Evolutionary conservation across 164 flowering plant genomes (phyloP), one percentile per base, ranked within the genome.

Genomic region (Echeveria elegans): DNA sequence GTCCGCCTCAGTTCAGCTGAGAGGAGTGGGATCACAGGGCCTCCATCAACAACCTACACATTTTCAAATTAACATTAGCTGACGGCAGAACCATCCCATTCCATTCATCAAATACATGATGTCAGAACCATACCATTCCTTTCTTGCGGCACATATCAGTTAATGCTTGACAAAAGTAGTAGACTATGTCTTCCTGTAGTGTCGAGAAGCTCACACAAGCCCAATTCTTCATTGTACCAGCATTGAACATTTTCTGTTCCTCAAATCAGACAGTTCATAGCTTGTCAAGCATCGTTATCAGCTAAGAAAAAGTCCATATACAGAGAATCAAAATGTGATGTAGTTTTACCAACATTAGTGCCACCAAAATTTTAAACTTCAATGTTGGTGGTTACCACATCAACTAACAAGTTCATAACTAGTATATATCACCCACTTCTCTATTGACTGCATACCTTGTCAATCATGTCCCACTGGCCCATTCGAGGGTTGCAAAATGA

Each of bases 21-120:
- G 0, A 7, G 12, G n/a, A 79, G 45, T 0, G 88, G 83, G 38
- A 88, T 0, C 6, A 80, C 1, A 1, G 96, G 98, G 0, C 61
- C 68, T 18, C 70, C 77, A 30, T 74, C 76, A 71, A 89, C 80
- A 2, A 0, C 76, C 93, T 85, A 30, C 19, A 4, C 28, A 14
- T 29, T 11, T 6, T 38, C 8, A 38, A 38, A 38, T 1, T 38
- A 1, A 6, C 36, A 18, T 23, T 31, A 66, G n/a, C 15, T 32
- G n/a, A 50, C 10, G 1, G 52, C 12, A 38, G 6, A 36, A 36
- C 4, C 4, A 30, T 2, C 52, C 41, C 29, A 26, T 10, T 21
- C 2, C 7, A 3, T n/a, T n/a, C n/a, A n/a, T n/a, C n/a, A 30
- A 45, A 1, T 28, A 18, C 6, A 29, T 4, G 15, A 10, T 15